A percentile compares a stretch with the other conserved stretches of the same genome.
phyloP scores from a whole-genome alignment of 1,139 yeast species.

The Groenewaldozyma sp. region DNA sequence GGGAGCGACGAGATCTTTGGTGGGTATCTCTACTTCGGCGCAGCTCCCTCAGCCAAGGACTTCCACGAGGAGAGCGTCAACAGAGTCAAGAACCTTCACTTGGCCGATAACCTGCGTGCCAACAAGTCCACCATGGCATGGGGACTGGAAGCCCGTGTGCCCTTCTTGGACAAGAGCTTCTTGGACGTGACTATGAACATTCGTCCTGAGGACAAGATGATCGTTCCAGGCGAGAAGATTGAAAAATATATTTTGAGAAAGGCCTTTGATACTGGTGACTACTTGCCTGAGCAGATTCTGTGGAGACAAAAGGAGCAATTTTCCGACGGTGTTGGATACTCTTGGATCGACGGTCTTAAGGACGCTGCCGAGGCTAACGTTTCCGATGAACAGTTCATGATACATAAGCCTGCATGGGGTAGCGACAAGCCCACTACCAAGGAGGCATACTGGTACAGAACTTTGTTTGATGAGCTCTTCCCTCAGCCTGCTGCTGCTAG shows the following conservation, averaged over 20 bases:
- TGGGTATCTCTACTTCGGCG: constrained; percentile 93
- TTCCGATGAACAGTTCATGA: constrained; percentile 78
- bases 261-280: constrained; percentile 89
- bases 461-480: constrained; percentile 89
- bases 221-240: constrained; percentile 46
- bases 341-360: constrained; percentile 97
- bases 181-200: constrained; percentile 90
- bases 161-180: constrained; percentile 92
- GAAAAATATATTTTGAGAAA: constrained; percentile 94
- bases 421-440: constrained; percentile 88
- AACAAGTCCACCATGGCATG: constrained; percentile 99
- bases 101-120: constrained; percentile 96
- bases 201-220: constrained; percentile 85
- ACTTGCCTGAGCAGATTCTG: constrained; percentile 89
- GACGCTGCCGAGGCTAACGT: constrained; percentile 86
- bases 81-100: constrained; percentile 94
- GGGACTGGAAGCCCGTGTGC: constrained; percentile 99
- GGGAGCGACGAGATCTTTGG: constrained; percentile 99
- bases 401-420: constrained; percentile 96
- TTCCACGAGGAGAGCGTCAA: constrained; percentile 94
- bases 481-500: constrained; percentile 85
- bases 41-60: constrained; percentile 85
- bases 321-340: constrained; percentile 98
- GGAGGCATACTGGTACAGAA: constrained; percentile 99
- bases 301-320: constrained; percentile 99